These are phyloP conservation scores for Boletus tylopilopsis DNA, from an alignment of 768 basidiomycete genomes.

Conservation along the genomic window DNA sequence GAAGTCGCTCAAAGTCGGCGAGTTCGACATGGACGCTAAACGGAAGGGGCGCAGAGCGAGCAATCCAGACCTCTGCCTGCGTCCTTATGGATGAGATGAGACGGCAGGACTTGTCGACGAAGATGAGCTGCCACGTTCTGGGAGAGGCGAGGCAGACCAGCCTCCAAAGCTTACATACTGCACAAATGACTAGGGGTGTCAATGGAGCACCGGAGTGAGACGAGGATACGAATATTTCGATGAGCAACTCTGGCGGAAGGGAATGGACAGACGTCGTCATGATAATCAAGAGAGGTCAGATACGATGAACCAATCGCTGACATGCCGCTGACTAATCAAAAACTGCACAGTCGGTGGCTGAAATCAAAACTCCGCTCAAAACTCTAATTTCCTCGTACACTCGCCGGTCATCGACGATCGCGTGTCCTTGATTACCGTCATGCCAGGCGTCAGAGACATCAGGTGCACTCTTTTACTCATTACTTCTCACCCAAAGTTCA, in stretches of 20 bases:
- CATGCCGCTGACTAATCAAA: constrained; percentile 36
- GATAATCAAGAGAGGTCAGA: no score
- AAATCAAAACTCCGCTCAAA: constrained; percentile 33
- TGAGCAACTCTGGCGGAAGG: constrained; percentile 60
- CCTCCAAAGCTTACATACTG: constrained; percentile 60
- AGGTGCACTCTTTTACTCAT: constrained; percentile 39
- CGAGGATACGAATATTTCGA: constrained; percentile 52
- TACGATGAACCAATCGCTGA: no score
- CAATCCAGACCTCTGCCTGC: constrained; percentile 53
- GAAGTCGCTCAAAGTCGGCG: constrained; percentile 44
- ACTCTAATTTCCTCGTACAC: constrained; percentile 39
- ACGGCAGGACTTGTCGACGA: constrained; percentile 42
- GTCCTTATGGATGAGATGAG: constrained; percentile 37
- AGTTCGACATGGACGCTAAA: constrained; percentile 54
- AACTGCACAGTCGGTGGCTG: constrained; percentile 41
- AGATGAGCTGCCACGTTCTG: constrained; percentile 56
- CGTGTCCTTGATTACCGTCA: constrained; percentile 39
- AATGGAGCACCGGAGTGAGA: constrained; percentile 42
- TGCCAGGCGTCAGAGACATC: constrained; percentile 83
- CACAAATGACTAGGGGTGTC: constrained; percentile 45
- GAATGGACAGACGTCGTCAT: constrained; percentile 18
- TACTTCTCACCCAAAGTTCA: not conserved
- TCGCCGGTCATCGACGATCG: constrained; percentile 43
- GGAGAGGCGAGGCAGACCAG: constrained; percentile 52
- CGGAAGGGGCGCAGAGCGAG: constrained; percentile 48